A percentile compares a stretch with the other conserved stretches of the same genome.
These are phyloP conservation scores for Colletotrichum filicis DNA, from an alignment of 2,329 filamentous ascomycete species.

Conservation along the genomic window DNA sequence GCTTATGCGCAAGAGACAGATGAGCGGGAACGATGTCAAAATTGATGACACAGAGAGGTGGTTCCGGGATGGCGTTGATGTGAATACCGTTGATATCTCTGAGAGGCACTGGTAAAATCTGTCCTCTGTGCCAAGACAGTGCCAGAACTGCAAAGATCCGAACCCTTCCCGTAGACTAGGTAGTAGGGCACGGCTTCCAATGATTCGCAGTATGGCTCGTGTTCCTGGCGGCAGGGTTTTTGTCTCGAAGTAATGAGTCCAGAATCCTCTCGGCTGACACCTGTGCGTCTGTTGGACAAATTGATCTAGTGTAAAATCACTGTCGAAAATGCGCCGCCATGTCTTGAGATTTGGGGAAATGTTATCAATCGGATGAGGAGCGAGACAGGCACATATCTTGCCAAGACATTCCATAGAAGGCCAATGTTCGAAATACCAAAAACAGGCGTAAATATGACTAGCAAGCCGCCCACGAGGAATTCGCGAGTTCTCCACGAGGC, in stretches of 20 bases:
- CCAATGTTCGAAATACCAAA: neutral
- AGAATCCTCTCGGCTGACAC: too few species aligned
- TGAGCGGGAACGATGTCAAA: conserved; percentile 79
- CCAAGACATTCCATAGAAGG: neutral
- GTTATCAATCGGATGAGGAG: neutral
- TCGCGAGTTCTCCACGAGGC: neutral
- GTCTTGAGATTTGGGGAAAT: neutral
- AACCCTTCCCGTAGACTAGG: neutral
- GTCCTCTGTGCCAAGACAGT: neutral
- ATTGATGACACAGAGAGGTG: conserved; percentile 72
- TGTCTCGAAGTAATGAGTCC: neutral
- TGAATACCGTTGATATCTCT: conserved; percentile 72
- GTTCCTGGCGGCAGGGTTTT: neutral
- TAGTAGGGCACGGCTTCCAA: neutral
- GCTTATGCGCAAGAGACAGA: conserved; percentile 78
- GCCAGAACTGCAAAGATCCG: neutral
- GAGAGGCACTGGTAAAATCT: conserved; percentile 72
- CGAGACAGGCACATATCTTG: neutral
- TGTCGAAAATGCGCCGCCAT: neutral
- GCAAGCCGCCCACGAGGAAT: neutral
- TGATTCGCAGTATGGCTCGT: neutral
- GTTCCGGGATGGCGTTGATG: conserved; percentile 76
- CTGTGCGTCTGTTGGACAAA: neutral
- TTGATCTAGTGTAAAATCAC: neutral
- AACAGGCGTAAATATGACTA: neutral